Base-by-base conservation (phyloP, 2,329 filamentous ascomycete species). In the Phialemonium atrogriseum region DNA sequence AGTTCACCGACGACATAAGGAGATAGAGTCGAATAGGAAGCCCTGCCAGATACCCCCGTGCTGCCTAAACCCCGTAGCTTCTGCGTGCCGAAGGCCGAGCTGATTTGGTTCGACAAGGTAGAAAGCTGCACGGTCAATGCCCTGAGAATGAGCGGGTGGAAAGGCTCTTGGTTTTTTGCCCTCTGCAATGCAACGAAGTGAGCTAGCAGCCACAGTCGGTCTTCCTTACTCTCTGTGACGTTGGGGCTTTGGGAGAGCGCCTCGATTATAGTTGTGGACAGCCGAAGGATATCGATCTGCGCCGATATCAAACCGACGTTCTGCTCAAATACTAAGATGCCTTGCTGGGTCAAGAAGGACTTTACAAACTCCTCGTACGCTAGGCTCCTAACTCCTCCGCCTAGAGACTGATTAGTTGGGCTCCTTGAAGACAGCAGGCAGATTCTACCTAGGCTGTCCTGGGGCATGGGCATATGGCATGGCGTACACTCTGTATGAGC, bases 1-100 rank as follows among this genome's bases (percentile, higher is more conserved):
- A 94, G 60, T 44, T 86, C 75, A 1, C 69, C 62, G 27, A 70
- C 68, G 10, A 93, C 56, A 47, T 86, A 82, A 0, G 63, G 45
- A 40, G 69, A 56, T 11, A 77, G 45, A 7, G 51, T 22, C 10
- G 41, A 29, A 6, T 31, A 13, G 5, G 21, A 13, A 9, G 7
- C 16, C n/a, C n/a, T n/a, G n/a, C n/a, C n/a, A n/a, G n/a, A n/a
- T n/a, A n/a, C n/a, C n/a, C n/a, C n/a, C n/a, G n/a, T n/a, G n/a
- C n/a, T 16, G 7, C 17, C 6, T 5, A 7, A 14, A 23, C 9
- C 49, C 25, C 43, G 36, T 8, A 39, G 50, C 24, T 45, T 46
- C 28, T 49, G 48, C n/a, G 40, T 28, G 10, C 49, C 48, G 11
- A 39, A 34, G 7, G 33, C 16, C 2, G 44, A 42, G 26, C 66